Conservation (phyloP, 2,329 filamentous ascomycete species). For the Rachicladosporium sp. region DNA sequence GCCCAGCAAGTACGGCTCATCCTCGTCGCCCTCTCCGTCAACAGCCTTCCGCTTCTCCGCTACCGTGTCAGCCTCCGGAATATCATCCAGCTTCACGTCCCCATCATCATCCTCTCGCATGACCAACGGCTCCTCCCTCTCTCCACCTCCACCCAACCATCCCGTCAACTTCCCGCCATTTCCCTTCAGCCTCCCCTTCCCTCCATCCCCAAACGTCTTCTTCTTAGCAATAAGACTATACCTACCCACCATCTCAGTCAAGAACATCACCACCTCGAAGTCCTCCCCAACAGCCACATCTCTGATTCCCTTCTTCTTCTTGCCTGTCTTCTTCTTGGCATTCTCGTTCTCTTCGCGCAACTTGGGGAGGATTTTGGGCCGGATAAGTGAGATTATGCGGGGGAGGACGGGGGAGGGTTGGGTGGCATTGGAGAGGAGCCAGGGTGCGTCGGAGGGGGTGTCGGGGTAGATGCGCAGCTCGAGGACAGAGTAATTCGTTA, state of each 20-base stretch:
- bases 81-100: slow-evolving; percentile 39
- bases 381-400: slow-evolving; percentile 72
- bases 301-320: slow-evolving; percentile 64
- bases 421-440: slow-evolving; percentile 67
- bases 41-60: slow-evolving; percentile 12
- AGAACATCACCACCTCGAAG: slow-evolving; percentile 88
- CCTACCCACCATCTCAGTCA: slow-evolving; percentile 72
- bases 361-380: slow-evolving; percentile 79
- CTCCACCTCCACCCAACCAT: slow-evolving; percentile 30
- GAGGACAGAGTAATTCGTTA: slow-evolving; percentile 87
- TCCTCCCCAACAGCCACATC: slow-evolving; percentile 82
- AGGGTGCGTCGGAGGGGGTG: slow-evolving; percentile 70
- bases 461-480: slow-evolving; percentile 95
- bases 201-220: slow-evolving; percentile 49
- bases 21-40: slow-evolving; percentile 12
- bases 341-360: slow-evolving; percentile 69
- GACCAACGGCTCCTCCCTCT: slow-evolving; percentile 26
- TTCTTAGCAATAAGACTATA: slow-evolving; percentile 80
- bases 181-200: slow-evolving; percentile 30
- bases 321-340: slow-evolving; percentile 46
- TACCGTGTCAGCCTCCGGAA: slow-evolving; percentile 37
- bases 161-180: slow-evolving; percentile 36
- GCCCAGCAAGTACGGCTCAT: slow-evolving; percentile 23
- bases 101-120: slow-evolving; percentile 39
- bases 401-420: slow-evolving; percentile 50